A percentile compares a stretch with the other conserved stretches of the same genome.
phyloP scores from a whole-genome alignment of 371 early-diverging fungal species.

The Homolaphlyctis polyrhiza region DNA sequence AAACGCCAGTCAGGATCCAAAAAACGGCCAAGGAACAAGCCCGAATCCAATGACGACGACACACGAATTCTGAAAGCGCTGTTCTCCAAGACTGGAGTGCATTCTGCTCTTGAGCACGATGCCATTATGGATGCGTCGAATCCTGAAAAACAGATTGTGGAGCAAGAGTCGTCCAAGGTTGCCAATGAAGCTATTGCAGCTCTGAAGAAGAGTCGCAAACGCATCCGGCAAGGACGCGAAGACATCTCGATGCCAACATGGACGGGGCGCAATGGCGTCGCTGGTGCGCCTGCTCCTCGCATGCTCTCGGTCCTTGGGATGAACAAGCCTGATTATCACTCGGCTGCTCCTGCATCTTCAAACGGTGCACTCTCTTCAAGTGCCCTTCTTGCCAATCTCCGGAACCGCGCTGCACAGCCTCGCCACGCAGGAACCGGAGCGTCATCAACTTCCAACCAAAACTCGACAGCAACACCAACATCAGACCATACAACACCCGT shows the following conservation, averaged over 20 bases:
- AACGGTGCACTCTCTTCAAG: neutral
- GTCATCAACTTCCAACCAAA: neutral
- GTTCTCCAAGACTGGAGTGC: constrained; percentile 77
- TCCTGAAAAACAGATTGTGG: constrained; percentile 63
- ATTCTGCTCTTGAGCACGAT: constrained; percentile 84
- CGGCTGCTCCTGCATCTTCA: neutral
- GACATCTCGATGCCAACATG: constrained; percentile 44
- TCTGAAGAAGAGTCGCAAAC: constrained; percentile 29
- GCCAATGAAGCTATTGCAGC: constrained; percentile 47
- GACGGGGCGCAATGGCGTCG: constrained; percentile 52
- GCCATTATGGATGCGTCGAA: constrained; percentile 66
- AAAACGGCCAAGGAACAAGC: neutral
- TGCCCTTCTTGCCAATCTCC: constrained; percentile 31
- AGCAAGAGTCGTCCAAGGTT: constrained; percentile 65
- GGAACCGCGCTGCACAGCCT: constrained; percentile 30
- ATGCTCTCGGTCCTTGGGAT: too few relatives aligned
- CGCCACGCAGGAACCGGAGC: constrained; percentile 16
- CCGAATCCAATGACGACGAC: constrained; percentile 39
- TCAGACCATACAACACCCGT: too few relatives aligned
- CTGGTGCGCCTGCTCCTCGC: constrained; percentile 47
- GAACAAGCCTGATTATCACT: constrained; percentile 1
- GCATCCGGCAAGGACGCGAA: constrained; percentile 17
- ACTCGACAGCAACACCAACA: neutral
- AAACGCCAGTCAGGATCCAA: neutral
- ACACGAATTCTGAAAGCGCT: constrained; percentile 63